phyloP scores from a whole-genome alignment of 2,329 filamentous ascomycete species.

The Hypoxylon rubiginosum region DNA sequence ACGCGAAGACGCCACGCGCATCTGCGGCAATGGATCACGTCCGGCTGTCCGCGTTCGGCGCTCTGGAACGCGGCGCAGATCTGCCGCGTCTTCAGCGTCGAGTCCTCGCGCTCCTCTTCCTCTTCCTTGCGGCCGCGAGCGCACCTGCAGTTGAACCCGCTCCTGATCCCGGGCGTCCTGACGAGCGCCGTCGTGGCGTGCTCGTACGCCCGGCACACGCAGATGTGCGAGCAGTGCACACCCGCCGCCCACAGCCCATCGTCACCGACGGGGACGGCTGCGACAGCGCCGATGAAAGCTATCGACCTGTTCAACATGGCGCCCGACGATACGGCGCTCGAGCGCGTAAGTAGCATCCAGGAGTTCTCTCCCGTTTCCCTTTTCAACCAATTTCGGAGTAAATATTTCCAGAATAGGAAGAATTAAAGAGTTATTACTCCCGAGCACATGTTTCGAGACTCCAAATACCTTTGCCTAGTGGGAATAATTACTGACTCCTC shows the following conservation, averaged over 20 bases:
- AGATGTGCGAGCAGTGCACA: slow-evolving; percentile 27
- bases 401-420: too few relatives aligned
- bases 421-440: too few relatives aligned
- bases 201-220: slow-evolving; percentile 34
- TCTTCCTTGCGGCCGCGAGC: slow-evolving; percentile 2
- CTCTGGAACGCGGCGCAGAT: slow-evolving; percentile 45
- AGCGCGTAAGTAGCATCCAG: too few relatives aligned
- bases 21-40: slow-evolving; percentile 35
- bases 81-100: slow-evolving; percentile 38
- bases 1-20: slow-evolving; percentile 28
- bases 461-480: too few relatives aligned
- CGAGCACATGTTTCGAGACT: too few relatives aligned
- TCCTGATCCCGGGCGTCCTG: slow-evolving; percentile 41
- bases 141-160: slow-evolving; percentile 40
- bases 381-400: too few relatives aligned
- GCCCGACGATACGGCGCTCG: slow-evolving; percentile 27
- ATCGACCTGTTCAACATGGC: slow-evolving; percentile 33
- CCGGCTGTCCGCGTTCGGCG: slow-evolving; percentile 35
- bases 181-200: slow-evolving; percentile 41
- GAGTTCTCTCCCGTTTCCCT: too few relatives aligned
- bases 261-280: not conserved
- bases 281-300: not conserved
- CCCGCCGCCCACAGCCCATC: slow-evolving; percentile 9
- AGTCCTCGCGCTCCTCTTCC: slow-evolving; percentile 12
- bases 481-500: too few relatives aligned